Conservation (phyloP, 805 yeast genomes). For the Yarrowia osloensis region DNA sequence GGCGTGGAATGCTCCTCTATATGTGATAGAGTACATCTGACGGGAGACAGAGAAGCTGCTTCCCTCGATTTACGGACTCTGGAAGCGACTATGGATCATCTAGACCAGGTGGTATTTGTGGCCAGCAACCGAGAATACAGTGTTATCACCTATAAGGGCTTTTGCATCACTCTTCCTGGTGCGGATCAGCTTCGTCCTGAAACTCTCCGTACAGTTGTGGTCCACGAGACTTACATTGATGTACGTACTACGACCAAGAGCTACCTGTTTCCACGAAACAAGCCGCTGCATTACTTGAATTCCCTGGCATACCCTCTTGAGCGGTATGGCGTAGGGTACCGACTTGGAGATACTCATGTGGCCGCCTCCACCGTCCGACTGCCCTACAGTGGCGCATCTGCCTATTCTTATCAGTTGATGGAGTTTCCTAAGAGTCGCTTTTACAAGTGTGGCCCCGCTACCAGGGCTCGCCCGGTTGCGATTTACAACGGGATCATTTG, state of each 20-base stretch:
- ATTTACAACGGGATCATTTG: neutral
- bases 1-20: too few relatives aligned
- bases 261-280: neutral
- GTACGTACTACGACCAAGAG: neutral
- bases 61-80: too few relatives aligned
- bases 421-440: too few relatives aligned
- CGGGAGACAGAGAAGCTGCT: too few relatives aligned
- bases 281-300: neutral
- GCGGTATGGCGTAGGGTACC: neutral
- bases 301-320: too few relatives aligned
- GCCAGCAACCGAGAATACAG: neutral
- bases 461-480: neutral
- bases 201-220: neutral
- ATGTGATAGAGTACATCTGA: too few relatives aligned
- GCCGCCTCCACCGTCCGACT: neutral
- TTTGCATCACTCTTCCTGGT: neutral
- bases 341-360: neutral
- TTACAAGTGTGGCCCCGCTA: neutral
- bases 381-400: too few relatives aligned
- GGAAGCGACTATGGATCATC: too few relatives aligned
- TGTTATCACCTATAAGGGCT: too few relatives aligned
- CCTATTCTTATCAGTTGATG: too few relatives aligned
- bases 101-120: too few relatives aligned
- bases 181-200: neutral
- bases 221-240: neutral